These are phyloP conservation scores for Populus nigra DNA, from an alignment of 345 rosid species.

Conservation along the genomic window DNA sequence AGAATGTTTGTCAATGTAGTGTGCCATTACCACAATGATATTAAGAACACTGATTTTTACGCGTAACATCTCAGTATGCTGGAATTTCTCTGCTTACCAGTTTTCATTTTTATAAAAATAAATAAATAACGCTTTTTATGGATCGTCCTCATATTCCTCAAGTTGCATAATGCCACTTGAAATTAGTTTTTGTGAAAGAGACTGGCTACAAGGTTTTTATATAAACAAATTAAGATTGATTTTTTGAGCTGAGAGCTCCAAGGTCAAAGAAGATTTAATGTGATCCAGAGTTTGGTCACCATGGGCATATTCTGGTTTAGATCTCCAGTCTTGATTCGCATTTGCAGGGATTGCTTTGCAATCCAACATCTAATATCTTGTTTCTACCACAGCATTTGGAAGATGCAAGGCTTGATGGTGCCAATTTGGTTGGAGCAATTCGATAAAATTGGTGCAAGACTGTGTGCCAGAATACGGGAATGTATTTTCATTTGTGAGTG, in stretches of 20 bases:
- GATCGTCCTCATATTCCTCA: neutral
- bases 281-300: neutral
- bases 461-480: neutral
- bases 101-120: neutral
- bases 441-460: slow-evolving; percentile 33
- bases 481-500: neutral
- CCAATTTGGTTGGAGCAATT: slow-evolving; percentile 74
- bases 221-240: neutral
- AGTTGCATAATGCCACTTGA: neutral
- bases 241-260: neutral
- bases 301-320: neutral
- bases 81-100: neutral
- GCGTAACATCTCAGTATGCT: neutral
- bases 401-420: slow-evolving; percentile 88
- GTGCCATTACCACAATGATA: neutral
- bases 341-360: neutral
- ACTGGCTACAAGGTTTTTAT: neutral
- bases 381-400: slow-evolving; percentile 57
- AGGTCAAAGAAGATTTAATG: neutral
- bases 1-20: neutral
- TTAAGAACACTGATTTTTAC: neutral
- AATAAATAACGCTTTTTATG: neutral
- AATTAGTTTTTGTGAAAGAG: neutral
- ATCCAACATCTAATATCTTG: neutral
- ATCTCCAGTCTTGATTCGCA: neutral